Percentiles rank a stretch among this genome's conserved stretches.
These are phyloP conservation scores for Coelastrella sp. DNA, from an alignment of 139 green algal genomes.

Conservation along the genomic window DNA sequence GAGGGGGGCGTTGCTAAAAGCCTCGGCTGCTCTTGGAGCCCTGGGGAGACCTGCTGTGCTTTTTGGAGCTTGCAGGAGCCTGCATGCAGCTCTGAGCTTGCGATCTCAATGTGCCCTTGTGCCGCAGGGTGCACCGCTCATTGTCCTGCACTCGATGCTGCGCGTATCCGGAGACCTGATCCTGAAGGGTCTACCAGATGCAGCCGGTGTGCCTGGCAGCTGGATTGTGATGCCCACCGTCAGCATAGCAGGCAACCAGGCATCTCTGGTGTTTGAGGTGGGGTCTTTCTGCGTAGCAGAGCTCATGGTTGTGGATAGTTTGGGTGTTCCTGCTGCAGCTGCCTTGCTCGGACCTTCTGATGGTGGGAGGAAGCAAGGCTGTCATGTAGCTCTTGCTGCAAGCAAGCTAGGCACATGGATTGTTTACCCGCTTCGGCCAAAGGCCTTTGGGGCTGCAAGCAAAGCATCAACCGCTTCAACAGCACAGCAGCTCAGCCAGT, in stretches of 20 bases:
- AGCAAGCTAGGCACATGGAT: too few relatives aligned
- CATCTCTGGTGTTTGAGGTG: slow-evolving; percentile 4
- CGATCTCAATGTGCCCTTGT: neutral
- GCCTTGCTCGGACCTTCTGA: neutral
- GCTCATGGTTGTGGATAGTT: neutral
- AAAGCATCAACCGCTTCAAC: too few relatives aligned
- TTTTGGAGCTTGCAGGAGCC: too few relatives aligned
- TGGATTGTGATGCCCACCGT: neutral
- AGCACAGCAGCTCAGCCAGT: too few relatives aligned
- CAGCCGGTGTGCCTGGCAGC: slow-evolving; percentile 5
- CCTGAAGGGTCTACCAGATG: neutral
- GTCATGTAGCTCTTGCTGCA: too few relatives aligned
- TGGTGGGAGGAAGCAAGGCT: too few relatives aligned
- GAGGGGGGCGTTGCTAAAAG: too few relatives aligned
- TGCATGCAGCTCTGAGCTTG: too few relatives aligned
- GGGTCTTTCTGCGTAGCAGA: neutral
- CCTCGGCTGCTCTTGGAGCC: too few relatives aligned
- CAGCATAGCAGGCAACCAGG: neutral
- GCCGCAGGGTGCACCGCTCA: neutral
- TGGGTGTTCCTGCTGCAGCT: neutral
- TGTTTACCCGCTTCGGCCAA: too few relatives aligned
- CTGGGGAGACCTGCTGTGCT: too few relatives aligned
- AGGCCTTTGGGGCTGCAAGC: too few relatives aligned
- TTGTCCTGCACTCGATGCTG: slow-evolving; percentile 3
- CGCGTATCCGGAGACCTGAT: slow-evolving; percentile 2